Base-by-base conservation (phyloP, 257 asterid genomes). In the Pogostemon cablin region DNA sequence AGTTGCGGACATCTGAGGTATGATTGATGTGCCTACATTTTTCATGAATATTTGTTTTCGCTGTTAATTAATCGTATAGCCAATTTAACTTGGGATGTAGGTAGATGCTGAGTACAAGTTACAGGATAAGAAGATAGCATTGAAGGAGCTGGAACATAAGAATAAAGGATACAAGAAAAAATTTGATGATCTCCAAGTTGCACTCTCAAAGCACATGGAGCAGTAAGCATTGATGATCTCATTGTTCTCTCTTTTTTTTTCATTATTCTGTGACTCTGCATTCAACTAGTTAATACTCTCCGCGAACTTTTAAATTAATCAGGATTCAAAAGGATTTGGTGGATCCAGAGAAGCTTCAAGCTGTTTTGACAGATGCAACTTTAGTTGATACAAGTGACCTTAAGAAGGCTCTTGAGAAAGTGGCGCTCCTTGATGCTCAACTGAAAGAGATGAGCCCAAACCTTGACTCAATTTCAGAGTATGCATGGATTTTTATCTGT, bases 381-480 rank as follows among this genome's bases (percentile, higher is more conserved):
- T 92, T 89, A 71, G 79, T 54, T 57, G 86, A 83, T 67, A 55
- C 80, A 71, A 81, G 79, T 75, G 92, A 83, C 73, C 93, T 91
- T 74, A 86, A 81, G 80, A 79, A 80, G 75, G 90, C 91, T 69
- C 90, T 95, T 50, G 98, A 89, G 84, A 88, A 74, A 87, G 92
- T 91, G 82, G 86, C 90, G 11, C 89, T 95, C 69, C 90, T 95
- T 63, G 97, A 91, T 74, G 97, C 98, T 71, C 98, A 91, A 82
- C 75, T 91, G 80, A 90, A 89, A 75, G 99, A 95, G 77, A 85
- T 91, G 96, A 95, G 81, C 75, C 99, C 99, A 39, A 95, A 95
- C 83, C 98, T 91, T 48, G 99, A 91, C 76, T 91, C 98, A 25
- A 91, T 95, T 20, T 67, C 99, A 66, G 99, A 95, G 99, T 95